Evolutionary conservation across 2,329 filamentous ascomycete species (phyloP), one percentile per base, ranked within the genome.

Genomic region (Polytolypa hystricis): DNA sequence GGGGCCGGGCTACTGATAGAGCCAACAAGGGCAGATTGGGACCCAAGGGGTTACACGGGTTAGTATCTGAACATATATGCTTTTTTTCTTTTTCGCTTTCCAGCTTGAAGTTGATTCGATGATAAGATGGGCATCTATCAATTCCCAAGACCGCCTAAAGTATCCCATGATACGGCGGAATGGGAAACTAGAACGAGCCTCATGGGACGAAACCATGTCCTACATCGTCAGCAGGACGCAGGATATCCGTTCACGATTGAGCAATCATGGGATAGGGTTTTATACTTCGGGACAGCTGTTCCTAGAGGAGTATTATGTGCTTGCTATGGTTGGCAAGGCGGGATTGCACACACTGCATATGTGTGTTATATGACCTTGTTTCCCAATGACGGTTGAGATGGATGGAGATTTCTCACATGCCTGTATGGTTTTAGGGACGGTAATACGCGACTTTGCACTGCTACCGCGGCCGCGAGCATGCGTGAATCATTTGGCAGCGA

Each of bases 191-290:
- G 51, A 57, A 38, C 49, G 46, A 5, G 52, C 54, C 3, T 47
- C 55, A 6, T 60, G 56, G 58, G 58, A 61, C 30, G 58, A 60
- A 41, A 57, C 57, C 3, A 60, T 61, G 58, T 38, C 40, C 4
- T 34, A 58, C 14, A 57, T 61, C 32, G 55, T 58, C 1, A 30
- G 52, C 4, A 50, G 51, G 15, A 46, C 54, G 3, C 52, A 52
- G 20, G 49, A 56, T 5, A 43, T 57, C 18, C 46, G 48, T 26
- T 35, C 50, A 3, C 46, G 53, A 9, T 42, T 61, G 18, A 58
- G 56, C 1, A 53, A 50, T 33, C 58, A 60, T 47, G 55, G 53
- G 17, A 61, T 61, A 35, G 57, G 49, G 3, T 61, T 62, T 39
- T 61, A 61, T 42, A 61, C 58, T 7, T 50, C 47, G 14, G 58